A percentile compares a stretch with the other conserved stretches of the same genome.
Evolutionary conservation across 1,284 basidiomycete genomes (phyloP).

Genomic region (Cystobasidium pallidum): DNA sequence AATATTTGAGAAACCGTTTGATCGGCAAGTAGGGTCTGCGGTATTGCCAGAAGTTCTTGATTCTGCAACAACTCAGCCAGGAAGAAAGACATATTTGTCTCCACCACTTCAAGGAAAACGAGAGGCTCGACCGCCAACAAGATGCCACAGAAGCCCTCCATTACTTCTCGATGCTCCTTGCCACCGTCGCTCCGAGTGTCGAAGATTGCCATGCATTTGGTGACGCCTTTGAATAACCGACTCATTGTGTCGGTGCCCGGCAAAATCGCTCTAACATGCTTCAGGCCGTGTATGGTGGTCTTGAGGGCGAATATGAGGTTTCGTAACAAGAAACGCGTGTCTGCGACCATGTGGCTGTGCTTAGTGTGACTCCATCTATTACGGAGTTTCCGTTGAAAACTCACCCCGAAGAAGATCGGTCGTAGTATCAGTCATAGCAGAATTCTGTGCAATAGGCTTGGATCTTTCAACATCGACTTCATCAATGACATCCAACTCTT

Average conservation of each 20-base stretch:
- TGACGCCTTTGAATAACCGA: conserved; percentile 81
- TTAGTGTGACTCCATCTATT: too few species aligned
- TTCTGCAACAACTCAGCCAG: conserved; percentile 75
- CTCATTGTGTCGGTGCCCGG: conserved; percentile 87
- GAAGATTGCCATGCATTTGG: conserved; percentile 83
- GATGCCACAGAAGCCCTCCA: conserved; percentile 72
- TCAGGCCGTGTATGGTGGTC: conserved; percentile 65
- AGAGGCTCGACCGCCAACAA: conserved; percentile 69
- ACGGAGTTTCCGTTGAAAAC: too few species aligned
- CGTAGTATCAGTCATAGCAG: conserved; percentile 57
- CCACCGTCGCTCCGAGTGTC: conserved; percentile 69
- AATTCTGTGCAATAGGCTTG: conserved; percentile 57
- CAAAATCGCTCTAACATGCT: conserved; percentile 71
- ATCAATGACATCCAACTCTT: conserved; percentile 37
- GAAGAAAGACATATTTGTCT: conserved; percentile 84
- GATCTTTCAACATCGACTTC: conserved; percentile 56
- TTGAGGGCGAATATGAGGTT: conserved; percentile 90
- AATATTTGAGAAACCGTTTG: conserved; percentile 84
- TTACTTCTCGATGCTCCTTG: conserved; percentile 80
- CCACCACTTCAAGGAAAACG: conserved; percentile 91
- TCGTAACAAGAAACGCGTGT: conserved; percentile 82
- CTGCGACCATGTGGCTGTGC: conserved; percentile 61
- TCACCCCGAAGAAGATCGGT: conserved; percentile 57
- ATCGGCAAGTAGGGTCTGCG: conserved; percentile 82
- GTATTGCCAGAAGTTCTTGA: conserved; percentile 78